Base-by-base conservation (phyloP, 805 yeast genomes). In the Lipomyces mesembrius region DNA sequence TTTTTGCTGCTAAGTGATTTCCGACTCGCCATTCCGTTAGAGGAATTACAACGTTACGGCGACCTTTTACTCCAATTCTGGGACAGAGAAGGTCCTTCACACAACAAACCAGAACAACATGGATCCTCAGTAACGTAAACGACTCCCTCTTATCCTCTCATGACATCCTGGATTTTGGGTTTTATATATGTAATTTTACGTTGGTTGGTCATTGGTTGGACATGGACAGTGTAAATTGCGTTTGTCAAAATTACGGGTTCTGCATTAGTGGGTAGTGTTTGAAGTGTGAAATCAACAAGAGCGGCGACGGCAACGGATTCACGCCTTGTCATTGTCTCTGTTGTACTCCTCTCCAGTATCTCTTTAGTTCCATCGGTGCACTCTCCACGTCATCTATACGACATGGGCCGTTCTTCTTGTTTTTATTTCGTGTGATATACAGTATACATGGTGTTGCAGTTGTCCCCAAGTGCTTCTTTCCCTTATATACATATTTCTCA, bases 41-140 rank as follows among this genome's bases (percentile, higher is more conserved):
- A 93, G 75, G 99, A 95, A 77, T 82, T 94, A 74, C 97, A 92
- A 75, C 83, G 89, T 72, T 94, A 94, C 77, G 97, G 96, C 11
- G 97, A 92, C 77, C 81, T 93, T 64, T 81, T 94, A 74, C 81
- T 90, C 75, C 86, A 90, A 77, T 94, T 92, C 77, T 92, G 97
- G 95, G 86, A 84, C 74, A 79, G 92, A 39, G 71, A 67, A 39
- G 68, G n/a, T 43, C 49, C 49, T n/a, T n/a, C 49, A n/a, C 49
- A 43, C 7, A 8, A 6, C 49, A 43, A 43, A n/a, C 49, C 49
- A n/a, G 49, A 43, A 8, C 49, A 43, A n/a, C 49, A 17, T 3
- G 22, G 49, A 17, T n/a, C 49, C 20, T n/a, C 49, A n/a, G 49
- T 22, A n/a, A n/a, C 22, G 22, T 17, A 17, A 43, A 43, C 49